Conservation (phyloP, 352 stramenopile species). For the Phytophthora citrophthora region DNA sequence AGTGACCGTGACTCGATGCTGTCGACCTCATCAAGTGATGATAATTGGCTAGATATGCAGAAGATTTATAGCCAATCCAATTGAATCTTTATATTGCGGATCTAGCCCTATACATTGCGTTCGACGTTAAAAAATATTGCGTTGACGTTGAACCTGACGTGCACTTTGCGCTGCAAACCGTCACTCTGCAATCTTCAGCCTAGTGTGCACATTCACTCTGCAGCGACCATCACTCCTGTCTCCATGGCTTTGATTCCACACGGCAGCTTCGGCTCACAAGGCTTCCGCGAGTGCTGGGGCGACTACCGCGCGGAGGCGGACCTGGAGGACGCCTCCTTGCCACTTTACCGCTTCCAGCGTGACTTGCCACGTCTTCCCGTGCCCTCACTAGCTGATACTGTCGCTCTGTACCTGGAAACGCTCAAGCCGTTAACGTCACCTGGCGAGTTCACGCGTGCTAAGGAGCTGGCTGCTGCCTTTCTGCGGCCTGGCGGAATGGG, state of each 20-base stretch:
- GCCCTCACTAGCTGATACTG: constrained; percentile 88
- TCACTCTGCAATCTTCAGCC: constrained; percentile 31
- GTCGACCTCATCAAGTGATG: neutral
- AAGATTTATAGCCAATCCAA: no score
- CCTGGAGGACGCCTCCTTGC: constrained; percentile 54
- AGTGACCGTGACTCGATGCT: neutral
- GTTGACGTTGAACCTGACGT: constrained; percentile 26
- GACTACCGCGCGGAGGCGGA: constrained; percentile 87
- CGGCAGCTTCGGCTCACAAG: constrained; percentile 54
- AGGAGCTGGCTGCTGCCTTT: constrained; percentile 77
- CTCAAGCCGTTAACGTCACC: constrained; percentile 82
- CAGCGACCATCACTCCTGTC: constrained; percentile 14
- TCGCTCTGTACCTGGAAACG: constrained; percentile 91
- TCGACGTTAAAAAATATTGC: neutral
- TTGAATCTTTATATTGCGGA: neutral
- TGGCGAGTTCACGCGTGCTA: constrained; percentile 72
- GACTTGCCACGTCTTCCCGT: constrained; percentile 92
- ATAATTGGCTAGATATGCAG: no score
- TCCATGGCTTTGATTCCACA: constrained; percentile 20
- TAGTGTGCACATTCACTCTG: neutral
- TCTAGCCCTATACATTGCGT: constrained; percentile 12
- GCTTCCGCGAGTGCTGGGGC: constrained; percentile 96
- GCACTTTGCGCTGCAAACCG: neutral
- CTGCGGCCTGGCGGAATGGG: constrained; percentile 66
- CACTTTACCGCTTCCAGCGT: constrained; percentile 86